Conservation (phyloP, 1,284 basidiomycete genomes). For the Moniliophthora roreri region DNA sequence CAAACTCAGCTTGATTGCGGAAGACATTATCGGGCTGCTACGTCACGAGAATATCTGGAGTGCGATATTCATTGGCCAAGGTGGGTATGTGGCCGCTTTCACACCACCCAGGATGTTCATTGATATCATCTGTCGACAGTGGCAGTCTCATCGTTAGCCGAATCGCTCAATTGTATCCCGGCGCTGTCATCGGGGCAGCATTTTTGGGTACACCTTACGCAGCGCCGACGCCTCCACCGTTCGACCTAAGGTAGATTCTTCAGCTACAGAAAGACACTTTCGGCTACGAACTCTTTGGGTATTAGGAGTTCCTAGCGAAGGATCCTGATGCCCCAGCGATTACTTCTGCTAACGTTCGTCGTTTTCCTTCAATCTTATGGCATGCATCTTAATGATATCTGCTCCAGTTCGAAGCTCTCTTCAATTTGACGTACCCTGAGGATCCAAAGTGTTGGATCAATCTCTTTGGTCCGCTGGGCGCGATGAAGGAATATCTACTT, state of each 20-base stretch:
- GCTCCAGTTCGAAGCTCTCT: constrained; percentile 21
- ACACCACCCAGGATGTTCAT: not conserved
- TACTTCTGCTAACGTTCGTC: constrained; percentile 25
- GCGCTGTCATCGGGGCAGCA: constrained; percentile 24
- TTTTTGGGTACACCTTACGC: constrained; percentile 23
- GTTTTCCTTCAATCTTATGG: not conserved
- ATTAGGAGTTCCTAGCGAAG: constrained; percentile 24
- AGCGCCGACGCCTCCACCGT: constrained; percentile 6
- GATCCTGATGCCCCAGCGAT: constrained; percentile 21
- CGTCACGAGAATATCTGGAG: constrained; percentile 24
- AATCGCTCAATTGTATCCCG: constrained; percentile 21
- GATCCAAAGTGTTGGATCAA: constrained; percentile 27
- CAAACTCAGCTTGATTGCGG: constrained; percentile 12
- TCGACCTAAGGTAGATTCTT: constrained; percentile 1
- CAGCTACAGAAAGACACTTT: constrained; percentile 25
- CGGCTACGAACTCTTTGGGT: constrained; percentile 33
- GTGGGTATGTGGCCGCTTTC: constrained; percentile 24
- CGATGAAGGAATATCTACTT: constrained; percentile 8
- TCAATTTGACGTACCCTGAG: constrained; percentile 24
- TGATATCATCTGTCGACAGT: constrained; percentile 19
- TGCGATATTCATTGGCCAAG: constrained; percentile 28
- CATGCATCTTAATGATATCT: not conserved
- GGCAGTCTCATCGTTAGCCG: constrained; percentile 22
- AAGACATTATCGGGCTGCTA: constrained; percentile 25
- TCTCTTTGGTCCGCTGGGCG: constrained; percentile 22